Percentiles rank a stretch among this genome's conserved stretches.
Evolutionary conservation across 2,329 filamentous ascomycete species (phyloP).

Genomic region (Lanzia echinophila): DNA sequence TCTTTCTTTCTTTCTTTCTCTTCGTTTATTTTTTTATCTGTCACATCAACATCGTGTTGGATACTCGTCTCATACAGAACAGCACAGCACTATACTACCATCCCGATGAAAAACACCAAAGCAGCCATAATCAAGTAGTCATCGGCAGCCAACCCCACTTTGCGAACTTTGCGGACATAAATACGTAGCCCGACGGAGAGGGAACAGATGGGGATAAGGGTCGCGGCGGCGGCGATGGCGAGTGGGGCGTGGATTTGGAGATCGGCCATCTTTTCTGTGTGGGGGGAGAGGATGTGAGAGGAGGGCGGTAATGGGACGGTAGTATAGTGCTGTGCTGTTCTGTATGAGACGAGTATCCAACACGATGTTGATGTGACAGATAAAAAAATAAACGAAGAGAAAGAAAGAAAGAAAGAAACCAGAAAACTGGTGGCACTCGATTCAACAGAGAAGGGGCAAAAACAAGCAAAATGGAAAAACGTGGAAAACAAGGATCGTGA

Average conservation of each 20-base stretch:
- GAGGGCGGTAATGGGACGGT: not conserved
- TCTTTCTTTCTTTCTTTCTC: too few relatives aligned
- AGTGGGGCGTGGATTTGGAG: constrained; percentile 4
- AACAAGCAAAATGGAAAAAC: not conserved
- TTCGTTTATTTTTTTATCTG: too few relatives aligned
- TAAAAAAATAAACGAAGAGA: too few relatives aligned
- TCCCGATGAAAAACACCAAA: constrained; percentile 7
- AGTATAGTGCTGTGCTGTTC: not conserved
- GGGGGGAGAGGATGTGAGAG: not conserved
- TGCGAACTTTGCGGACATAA: not conserved
- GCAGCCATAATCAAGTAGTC: constrained; percentile 7
- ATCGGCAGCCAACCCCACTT: constrained; percentile 4
- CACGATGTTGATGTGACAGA: too few relatives aligned
- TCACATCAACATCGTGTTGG: too few relatives aligned
- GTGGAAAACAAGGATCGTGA: not conserved
- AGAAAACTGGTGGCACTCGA: too few relatives aligned
- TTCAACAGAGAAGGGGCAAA: too few relatives aligned
- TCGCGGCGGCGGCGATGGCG: not conserved
- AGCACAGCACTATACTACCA: not conserved
- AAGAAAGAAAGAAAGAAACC: too few relatives aligned
- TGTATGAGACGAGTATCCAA: too few relatives aligned
- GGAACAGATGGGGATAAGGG: constrained; percentile 1
- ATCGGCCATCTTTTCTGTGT: constrained; percentile 1
- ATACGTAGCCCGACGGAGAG: not conserved
- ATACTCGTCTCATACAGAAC: too few relatives aligned